Conservation (phyloP, 176 grass and related monocot species). For the Calamus simplicifolius region DNA sequence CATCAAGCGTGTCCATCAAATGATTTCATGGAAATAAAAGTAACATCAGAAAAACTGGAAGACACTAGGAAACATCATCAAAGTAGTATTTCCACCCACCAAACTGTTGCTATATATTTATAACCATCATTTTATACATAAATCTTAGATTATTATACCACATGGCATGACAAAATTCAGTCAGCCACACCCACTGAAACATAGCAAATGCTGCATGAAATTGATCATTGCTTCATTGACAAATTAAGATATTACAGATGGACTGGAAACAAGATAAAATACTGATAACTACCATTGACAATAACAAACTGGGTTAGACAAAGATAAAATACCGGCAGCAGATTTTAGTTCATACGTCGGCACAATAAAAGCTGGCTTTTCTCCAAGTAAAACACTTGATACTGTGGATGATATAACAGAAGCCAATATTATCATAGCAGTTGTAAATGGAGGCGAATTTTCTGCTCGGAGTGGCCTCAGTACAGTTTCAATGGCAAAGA, state of each 20-base stretch:
- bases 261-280: no score
- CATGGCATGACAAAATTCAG: no score
- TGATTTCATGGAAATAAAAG: no score
- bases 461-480: conserved; percentile 91
- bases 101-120: neutral
- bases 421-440: conserved; percentile 98
- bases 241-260: no score
- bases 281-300: conserved; percentile 27
- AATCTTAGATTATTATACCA: no score
- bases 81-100: neutral
- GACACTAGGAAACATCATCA: no score
- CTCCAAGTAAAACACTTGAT: conserved; percentile 83
- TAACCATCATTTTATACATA: neutral
- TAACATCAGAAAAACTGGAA: no score
- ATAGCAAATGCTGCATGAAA: no score
- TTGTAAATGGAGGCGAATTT: conserved; percentile 95
- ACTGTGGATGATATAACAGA: conserved; percentile 99
- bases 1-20: no score
- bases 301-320: conserved; percentile 59
- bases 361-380: conserved; percentile 93
- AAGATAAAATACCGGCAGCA: conserved; percentile 94
- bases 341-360: conserved; percentile 99
- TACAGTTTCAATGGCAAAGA: conserved; percentile 98
- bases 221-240: no score
- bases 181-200: no score